phyloP scores from a whole-genome alignment of 495 filamentous ascomycete genomes.

The Penicillium egyptiacum region DNA sequence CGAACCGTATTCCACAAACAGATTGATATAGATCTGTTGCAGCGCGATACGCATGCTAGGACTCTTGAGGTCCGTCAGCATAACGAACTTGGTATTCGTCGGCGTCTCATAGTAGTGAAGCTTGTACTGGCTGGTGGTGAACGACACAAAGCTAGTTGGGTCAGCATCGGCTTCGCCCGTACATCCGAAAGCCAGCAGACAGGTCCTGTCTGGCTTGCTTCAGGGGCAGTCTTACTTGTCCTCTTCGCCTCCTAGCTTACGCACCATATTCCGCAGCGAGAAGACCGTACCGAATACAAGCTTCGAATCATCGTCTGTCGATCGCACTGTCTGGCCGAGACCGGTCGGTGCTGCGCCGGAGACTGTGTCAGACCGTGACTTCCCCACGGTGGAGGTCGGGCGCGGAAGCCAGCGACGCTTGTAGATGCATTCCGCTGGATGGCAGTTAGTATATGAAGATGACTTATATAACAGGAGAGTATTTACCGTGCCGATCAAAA shows the following conservation, averaged over 20 bases:
- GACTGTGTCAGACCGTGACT: conserved; percentile 37
- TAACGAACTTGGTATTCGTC: conserved; percentile 91
- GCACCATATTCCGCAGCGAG: conserved; percentile 93
- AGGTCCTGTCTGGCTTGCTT: not conserved
- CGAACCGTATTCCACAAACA: conserved; percentile 92
- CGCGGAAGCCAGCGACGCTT: conserved; percentile 70
- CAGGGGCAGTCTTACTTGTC: conserved; percentile 56
- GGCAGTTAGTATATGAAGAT: conserved; percentile 15
- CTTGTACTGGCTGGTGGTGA: conserved; percentile 91
- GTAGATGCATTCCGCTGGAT: conserved; percentile 93
- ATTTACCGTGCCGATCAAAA: conserved; percentile 93
- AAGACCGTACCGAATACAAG: conserved; percentile 96
- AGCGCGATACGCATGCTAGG: conserved; percentile 88
- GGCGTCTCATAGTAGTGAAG: conserved; percentile 99
- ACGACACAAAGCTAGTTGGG: conserved; percentile 72
- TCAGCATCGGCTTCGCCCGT: conserved; percentile 3
- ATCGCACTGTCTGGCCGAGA: conserved; percentile 50
- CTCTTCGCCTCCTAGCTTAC: conserved; percentile 86
- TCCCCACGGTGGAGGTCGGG: conserved; percentile 45
- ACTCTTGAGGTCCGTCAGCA: conserved; percentile 89
- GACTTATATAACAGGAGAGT: not conserved
- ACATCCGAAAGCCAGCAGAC: not conserved
- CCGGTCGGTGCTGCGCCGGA: conserved; percentile 34
- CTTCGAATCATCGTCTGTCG: conserved; percentile 86
- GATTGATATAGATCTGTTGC: conserved; percentile 97